Evolutionary conservation across 2,329 filamentous ascomycete species (phyloP), one percentile per base, ranked within the genome.

Genomic region (Xylariaceae sp.): DNA sequence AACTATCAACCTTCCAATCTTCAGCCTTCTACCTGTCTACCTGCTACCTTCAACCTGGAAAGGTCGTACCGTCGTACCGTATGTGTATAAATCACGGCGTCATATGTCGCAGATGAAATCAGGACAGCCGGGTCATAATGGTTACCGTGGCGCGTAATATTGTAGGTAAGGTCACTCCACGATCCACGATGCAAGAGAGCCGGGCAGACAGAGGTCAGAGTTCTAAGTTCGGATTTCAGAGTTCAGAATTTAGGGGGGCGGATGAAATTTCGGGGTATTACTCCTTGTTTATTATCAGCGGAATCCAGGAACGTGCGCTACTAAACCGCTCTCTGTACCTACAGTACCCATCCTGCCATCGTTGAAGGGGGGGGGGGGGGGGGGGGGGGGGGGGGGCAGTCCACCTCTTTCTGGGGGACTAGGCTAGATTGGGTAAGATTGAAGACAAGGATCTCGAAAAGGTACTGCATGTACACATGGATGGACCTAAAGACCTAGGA

Each of bases 241-340:
- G n/a, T n/a, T n/a, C n/a, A n/a, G n/a, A n/a, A n/a, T n/a, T n/a
- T n/a, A n/a, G n/a, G 57, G 59, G 59, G 59, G 54, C 56, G 57
- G 56, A 53, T 56, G 56, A 61, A 54, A 63, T 55, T 63, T 62
- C 52, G 61, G 61, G 59, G 59, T 63, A 63, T 52, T 42, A 50
- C 54, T 56, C 58, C 59, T 62, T 62, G 61, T 61, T 63, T 63
- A 61, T 59, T 57, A 50, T 16, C 32, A 37, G 32, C 32, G 6
- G 32, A 48, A 57, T 45, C 50, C 55, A 63, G 58, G 58, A 63
- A 62, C 59, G 59, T 57, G 59, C 59, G 46, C 53, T 52, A 48
- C 49, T 52, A 57, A 56, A 29, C 46, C 42, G 42, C 23, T n/a
- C n/a, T n/a, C n/a, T n/a, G n/a, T n/a, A n/a, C n/a, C n/a, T n/a